These are phyloP conservation scores for Filobasidium wieringae DNA, from an alignment of 768 basidiomycete genomes.

Conservation along the genomic window DNA sequence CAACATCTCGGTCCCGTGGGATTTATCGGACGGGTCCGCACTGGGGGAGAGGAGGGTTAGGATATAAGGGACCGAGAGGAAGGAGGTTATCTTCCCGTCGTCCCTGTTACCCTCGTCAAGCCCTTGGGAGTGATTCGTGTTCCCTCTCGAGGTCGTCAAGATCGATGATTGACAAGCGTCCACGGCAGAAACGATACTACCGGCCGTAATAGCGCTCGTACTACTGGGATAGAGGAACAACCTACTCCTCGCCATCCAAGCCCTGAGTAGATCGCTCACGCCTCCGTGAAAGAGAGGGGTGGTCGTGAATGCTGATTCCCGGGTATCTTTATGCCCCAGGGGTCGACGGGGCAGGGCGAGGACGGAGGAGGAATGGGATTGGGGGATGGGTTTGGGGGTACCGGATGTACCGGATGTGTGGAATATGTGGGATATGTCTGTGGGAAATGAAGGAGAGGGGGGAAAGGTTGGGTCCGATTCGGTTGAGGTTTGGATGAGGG, in stretches of 20 bases:
- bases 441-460: neutral
- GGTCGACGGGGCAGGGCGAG: conserved; percentile 23
- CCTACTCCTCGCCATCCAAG: conserved; percentile 42
- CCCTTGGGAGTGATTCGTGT: neutral
- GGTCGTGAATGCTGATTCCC: conserved; percentile 41
- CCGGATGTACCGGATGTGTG: conserved; percentile 48
- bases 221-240: conserved; percentile 45
- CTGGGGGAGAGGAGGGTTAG: conserved; percentile 41
- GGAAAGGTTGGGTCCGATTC: conserved; percentile 15
- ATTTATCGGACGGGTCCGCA: conserved; percentile 40
- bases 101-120: too few species aligned
- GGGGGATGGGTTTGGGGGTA: conserved; percentile 41
- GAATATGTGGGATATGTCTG: conserved; percentile 34
- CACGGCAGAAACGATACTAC: conserved; percentile 43
- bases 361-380: conserved; percentile 40
- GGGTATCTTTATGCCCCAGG: conserved; percentile 20
- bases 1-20: conserved; percentile 39
- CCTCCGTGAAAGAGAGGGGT: conserved; percentile 45
- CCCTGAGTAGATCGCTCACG: conserved; percentile 42
- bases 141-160: neutral
- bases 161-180: conserved; percentile 23
- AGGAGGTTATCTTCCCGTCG: conserved; percentile 11
- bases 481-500: conserved; percentile 7
- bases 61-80: conserved; percentile 39
- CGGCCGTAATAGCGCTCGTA: conserved; percentile 44